A percentile compares a stretch with the other conserved stretches of the same genome.
These are phyloP conservation scores for Penicillium sp. DNA, from an alignment of 2,329 filamentous ascomycete genomes.

Conservation along the genomic window DNA sequence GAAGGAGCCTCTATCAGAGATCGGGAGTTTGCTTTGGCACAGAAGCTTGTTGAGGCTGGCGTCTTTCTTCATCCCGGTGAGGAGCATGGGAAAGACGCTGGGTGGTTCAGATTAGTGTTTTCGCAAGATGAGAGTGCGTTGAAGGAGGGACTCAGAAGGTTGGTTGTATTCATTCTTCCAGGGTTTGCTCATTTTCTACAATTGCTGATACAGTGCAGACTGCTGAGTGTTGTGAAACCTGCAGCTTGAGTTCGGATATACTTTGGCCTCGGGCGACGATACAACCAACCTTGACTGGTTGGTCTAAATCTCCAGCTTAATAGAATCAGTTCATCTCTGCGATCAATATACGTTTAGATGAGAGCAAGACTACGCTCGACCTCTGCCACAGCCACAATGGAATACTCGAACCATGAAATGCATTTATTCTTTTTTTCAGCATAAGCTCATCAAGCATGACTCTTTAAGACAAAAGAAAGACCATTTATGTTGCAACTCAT, in stretches of 20 bases:
- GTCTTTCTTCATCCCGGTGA: constrained; percentile 53
- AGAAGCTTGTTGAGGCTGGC: constrained; percentile 46
- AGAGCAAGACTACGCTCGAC: background rate
- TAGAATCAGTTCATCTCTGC: background rate
- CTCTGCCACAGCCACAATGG: background rate
- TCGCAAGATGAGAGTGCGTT: constrained; percentile 36
- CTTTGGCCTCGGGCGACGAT: background rate
- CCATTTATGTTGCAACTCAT: background rate
- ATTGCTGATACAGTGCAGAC: background rate
- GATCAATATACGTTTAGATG: background rate
- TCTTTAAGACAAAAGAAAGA: constrained; percentile 8
- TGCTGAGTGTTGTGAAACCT: constrained; percentile 8
- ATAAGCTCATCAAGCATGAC: constrained; percentile 26
- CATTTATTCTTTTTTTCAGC: constrained; percentile 19
- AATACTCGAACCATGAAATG: constrained; percentile 14
- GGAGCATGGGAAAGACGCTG: constrained; percentile 45
- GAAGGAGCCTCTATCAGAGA: constrained; percentile 23
- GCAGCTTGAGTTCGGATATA: background rate
- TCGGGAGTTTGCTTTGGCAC: constrained; percentile 47
- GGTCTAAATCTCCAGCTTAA: background rate
- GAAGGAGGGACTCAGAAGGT: constrained; percentile 37
- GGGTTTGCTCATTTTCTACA: background rate
- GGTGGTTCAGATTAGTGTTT: constrained; percentile 58
- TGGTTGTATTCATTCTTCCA: constrained; percentile 1
- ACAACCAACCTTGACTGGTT: background rate